Percentiles rank a stretch among this genome's conserved stretches.
These are phyloP conservation scores for Chrysosporium keratinophilum DNA, from an alignment of 2,329 filamentous ascomycete genomes.

Conservation along the genomic window DNA sequence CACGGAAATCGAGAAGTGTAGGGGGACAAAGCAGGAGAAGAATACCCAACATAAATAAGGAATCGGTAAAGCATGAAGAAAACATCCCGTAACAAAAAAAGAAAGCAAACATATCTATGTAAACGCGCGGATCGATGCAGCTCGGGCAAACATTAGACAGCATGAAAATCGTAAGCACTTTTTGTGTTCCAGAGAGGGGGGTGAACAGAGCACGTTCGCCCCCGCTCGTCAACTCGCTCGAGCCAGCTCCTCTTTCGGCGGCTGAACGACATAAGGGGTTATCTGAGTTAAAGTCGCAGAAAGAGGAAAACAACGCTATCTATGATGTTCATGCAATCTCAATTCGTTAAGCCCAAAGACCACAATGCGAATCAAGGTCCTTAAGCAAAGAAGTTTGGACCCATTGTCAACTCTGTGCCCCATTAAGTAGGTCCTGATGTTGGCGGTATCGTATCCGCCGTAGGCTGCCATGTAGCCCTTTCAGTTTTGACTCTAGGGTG, in stretches of 20 bases:
- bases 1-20: slow-evolving; percentile 12
- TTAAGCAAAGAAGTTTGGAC: slow-evolving; percentile 9
- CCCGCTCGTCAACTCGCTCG: slow-evolving; percentile 33
- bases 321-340: slow-evolving; percentile 34
- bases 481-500: too few relatives aligned
- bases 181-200: slow-evolving; percentile 19
- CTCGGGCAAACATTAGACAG: slow-evolving; percentile 31
- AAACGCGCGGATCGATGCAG: slow-evolving; percentile 32
- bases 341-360: slow-evolving; percentile 17
- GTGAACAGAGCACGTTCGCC: slow-evolving; percentile 27
- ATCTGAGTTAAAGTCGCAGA: slow-evolving; percentile 36
- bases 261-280: slow-evolving; percentile 39
- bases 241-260: slow-evolving; percentile 29
- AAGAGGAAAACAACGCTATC: slow-evolving; percentile 37
- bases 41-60: background rate
- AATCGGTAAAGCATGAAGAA: slow-evolving; percentile 31
- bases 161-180: slow-evolving; percentile 25
- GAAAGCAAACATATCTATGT: slow-evolving; percentile 24
- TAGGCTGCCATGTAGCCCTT: too few relatives aligned
- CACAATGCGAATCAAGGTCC: slow-evolving; percentile 8
- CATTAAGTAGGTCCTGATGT: too few relatives aligned
- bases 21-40: slow-evolving; percentile 17
- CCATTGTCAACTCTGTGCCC: too few relatives aligned
- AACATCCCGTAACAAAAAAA: slow-evolving; percentile 27
- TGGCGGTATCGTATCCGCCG: too few relatives aligned